These are phyloP conservation scores for Pythium scleroteichum DNA, from an alignment of 352 stramenopile species.

Conservation along the genomic window DNA sequence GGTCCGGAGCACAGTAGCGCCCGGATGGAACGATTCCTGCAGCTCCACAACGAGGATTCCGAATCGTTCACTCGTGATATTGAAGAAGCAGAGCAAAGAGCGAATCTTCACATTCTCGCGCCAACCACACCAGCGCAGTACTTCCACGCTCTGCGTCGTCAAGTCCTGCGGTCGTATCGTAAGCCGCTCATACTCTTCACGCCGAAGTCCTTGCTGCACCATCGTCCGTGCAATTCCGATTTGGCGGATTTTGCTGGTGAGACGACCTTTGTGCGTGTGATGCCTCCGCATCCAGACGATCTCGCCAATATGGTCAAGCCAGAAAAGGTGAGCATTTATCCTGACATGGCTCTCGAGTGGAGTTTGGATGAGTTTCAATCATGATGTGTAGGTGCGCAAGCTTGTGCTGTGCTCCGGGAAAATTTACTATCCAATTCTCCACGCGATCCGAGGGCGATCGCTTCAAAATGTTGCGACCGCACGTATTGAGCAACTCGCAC, in stretches of 20 bases:
- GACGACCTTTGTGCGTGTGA: constrained; percentile 64
- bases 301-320: constrained; percentile 61
- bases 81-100: constrained; percentile 44
- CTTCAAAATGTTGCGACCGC: constrained; percentile 67
- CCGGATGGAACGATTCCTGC: constrained; percentile 83
- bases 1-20: constrained; percentile 84
- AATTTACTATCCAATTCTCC: constrained; percentile 80
- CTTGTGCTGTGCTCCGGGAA: constrained; percentile 84
- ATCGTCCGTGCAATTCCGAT: constrained; percentile 79
- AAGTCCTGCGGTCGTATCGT: constrained; percentile 67
- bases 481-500: constrained; percentile 88
- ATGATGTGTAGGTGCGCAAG: constrained; percentile 52
- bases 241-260: constrained; percentile 59
- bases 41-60: constrained; percentile 76
- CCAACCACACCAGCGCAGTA: constrained; percentile 94
- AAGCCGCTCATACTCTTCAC: constrained; percentile 84
- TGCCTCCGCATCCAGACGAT: constrained; percentile 76
- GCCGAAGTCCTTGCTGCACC: constrained; percentile 83
- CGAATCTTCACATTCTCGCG: constrained; percentile 80
- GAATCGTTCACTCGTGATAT: constrained; percentile 60
- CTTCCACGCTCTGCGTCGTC: constrained; percentile 94
- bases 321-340: constrained; percentile 27
- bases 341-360: background rate
- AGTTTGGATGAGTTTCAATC: too few species aligned
- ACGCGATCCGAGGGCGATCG: constrained; percentile 53